These are phyloP conservation scores for Diaporthe nobilis DNA, from an alignment of 2,329 filamentous ascomycete species.

Conservation along the genomic window DNA sequence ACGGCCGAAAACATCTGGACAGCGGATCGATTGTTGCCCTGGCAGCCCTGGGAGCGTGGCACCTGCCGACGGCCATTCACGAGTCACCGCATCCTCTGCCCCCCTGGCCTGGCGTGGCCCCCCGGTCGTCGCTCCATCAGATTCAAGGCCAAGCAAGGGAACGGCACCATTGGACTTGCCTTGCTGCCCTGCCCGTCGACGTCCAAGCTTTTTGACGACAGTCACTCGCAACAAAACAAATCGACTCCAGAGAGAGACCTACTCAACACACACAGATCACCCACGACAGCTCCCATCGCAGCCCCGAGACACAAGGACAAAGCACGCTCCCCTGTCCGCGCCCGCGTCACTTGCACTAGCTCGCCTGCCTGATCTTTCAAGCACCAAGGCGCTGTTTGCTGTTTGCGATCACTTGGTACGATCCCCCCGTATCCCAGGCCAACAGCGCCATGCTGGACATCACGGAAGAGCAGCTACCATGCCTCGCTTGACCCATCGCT, in stretches of 20 bases:
- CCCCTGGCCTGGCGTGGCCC: constrained; percentile 24
- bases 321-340: neutral
- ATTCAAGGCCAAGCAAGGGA: constrained; percentile 22
- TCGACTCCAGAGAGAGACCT: neutral
- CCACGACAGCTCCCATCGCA: constrained; percentile 7
- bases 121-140: constrained; percentile 13
- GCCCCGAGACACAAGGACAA: constrained; percentile 34
- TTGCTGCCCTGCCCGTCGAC: constrained; percentile 32
- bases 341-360: neutral
- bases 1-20: constrained; percentile 24
- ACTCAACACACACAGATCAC: neutral
- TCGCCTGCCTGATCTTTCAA: constrained; percentile 25
- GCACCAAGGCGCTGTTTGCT: constrained; percentile 21
- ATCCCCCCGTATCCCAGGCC: constrained; percentile 14
- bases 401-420: constrained; percentile 39
- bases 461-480: constrained; percentile 9
- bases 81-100: constrained; percentile 2
- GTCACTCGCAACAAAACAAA: constrained; percentile 32
- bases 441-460: constrained; percentile 13
- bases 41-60: constrained; percentile 28
- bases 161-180: constrained; percentile 16
- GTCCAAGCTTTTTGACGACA: constrained; percentile 36
- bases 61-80: constrained; percentile 28
- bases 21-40: constrained; percentile 28
- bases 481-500: neutral